Conservation (phyloP, 2,329 filamentous ascomycete genomes). For the Cladobotryum mycophilum region DNA sequence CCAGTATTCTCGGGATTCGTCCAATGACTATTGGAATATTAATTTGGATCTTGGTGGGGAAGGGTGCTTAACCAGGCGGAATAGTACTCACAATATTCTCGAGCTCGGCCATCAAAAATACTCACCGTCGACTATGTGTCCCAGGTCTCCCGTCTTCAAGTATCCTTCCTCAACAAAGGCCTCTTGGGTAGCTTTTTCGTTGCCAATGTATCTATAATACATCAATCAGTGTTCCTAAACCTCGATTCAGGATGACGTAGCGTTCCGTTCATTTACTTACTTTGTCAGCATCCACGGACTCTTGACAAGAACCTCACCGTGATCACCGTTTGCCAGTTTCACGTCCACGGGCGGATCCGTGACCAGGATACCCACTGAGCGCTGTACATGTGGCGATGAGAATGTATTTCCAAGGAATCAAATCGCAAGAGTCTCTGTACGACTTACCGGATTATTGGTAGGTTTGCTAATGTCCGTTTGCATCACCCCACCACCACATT, state of each 20-base stretch:
- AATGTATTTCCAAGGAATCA: too few species aligned
- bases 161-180: neutral
- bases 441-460: too few species aligned
- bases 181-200: neutral
- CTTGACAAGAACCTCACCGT: neutral
- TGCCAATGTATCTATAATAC: neutral
- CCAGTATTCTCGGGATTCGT: constrained; percentile 5
- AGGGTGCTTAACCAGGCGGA: too few species aligned
- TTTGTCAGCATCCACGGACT: neutral
- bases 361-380: neutral
- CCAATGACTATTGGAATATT: neutral
- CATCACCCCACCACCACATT: neutral
- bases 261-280: too few species aligned
- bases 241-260: too few species aligned
- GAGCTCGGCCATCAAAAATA: neutral
- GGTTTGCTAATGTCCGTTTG: too few species aligned
- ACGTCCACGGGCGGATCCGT: neutral
- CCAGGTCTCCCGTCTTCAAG: neutral
- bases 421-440: too few species aligned
- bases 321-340: neutral
- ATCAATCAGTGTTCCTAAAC: too few species aligned
- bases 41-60: neutral
- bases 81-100: neutral
- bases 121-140: neutral
- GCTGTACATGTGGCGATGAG: neutral